A percentile compares a stretch with the other conserved stretches of the same genome.
These are phyloP conservation scores for Fomitopsis pulvina DNA, from an alignment of 768 basidiomycete genomes.

Conservation along the genomic window DNA sequence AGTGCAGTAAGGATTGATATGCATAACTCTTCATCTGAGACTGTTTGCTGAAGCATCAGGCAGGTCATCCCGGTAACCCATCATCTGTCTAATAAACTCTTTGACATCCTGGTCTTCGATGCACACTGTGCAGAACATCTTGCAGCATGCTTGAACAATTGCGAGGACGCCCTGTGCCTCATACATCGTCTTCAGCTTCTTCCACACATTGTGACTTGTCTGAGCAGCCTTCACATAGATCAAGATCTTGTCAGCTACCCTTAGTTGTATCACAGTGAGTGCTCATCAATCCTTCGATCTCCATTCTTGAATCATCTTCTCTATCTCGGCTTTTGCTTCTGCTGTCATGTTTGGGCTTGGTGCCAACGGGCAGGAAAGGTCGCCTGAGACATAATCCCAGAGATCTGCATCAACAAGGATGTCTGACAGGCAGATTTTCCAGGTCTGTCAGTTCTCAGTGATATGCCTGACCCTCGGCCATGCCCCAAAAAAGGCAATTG, in stretches of 20 bases:
- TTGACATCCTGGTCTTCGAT: constrained; percentile 26
- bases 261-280: constrained; percentile 24
- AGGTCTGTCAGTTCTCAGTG: constrained; percentile 2
- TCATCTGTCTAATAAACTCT: constrained; percentile 25
- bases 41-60: constrained; percentile 14
- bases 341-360: not conserved
- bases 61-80: constrained; percentile 18
- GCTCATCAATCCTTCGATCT: constrained; percentile 24
- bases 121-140: too few species aligned
- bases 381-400: constrained; percentile 4
- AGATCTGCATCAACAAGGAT: constrained; percentile 2
- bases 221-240: constrained; percentile 22
- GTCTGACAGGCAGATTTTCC: constrained; percentile 2
- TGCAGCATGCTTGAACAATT: too few species aligned
- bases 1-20: too few species aligned
- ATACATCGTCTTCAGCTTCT: constrained; percentile 21
- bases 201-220: constrained; percentile 25
- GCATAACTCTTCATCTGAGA: constrained; percentile 27
- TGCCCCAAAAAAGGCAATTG: too few species aligned
- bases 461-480: too few species aligned
- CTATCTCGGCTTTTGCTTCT: not conserved
- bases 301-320: constrained; percentile 19
- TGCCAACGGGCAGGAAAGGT: not conserved
- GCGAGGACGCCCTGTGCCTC: too few species aligned
- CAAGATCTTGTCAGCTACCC: constrained; percentile 21